Base-by-base conservation (phyloP, 306 rosid species). In the Begonia loranthoides region DNA sequence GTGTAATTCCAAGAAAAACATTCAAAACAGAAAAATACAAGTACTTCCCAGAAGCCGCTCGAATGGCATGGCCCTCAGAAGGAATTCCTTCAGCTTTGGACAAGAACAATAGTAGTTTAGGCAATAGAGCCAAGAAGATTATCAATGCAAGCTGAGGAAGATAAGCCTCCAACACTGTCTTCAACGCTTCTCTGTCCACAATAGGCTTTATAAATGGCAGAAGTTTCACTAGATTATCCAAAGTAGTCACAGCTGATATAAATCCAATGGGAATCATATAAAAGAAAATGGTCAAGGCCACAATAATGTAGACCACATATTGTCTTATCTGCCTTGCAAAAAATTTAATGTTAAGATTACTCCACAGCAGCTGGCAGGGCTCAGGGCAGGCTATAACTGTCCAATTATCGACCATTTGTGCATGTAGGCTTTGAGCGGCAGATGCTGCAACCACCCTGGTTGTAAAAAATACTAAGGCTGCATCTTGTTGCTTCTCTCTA, bases 41-140 rank as follows among this genome's bases (percentile, higher is more conserved):
- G 54, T 92, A 92, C 61, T 92, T 92, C 60, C 99, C 99, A 40
- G 96, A 75, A 59, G 99, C 79, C 63, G 96, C 96, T 56, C 94
- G 74, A 43, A 74, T 5, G 13, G 75, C 88, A 50, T 92, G 97
- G 70, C 97, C 79, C 69, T 59, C 59, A 4, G 87, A 73, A 49
- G 96, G 82, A 57, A 92, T 86, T 57, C 94, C 96, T 65, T 92
- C 99, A 0, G 74, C 41, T 69, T 77, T 83, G 7, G 99, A 92
- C 45, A 92, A 71, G 64, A 68, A 77, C 60, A 69, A 21, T 16
- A 92, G 94, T 45, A 92, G 24, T 76, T 74, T 86, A 36, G 99
- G 99, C 75, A 92, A 69, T 50, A 92, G 10, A 51, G 94, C 96
- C 62, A 86, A 60, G 66, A 92, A 92, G 66, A 86, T 10, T 4